Conservation (phyloP, 331 rosid species). For the Quercus tomentella region DNA sequence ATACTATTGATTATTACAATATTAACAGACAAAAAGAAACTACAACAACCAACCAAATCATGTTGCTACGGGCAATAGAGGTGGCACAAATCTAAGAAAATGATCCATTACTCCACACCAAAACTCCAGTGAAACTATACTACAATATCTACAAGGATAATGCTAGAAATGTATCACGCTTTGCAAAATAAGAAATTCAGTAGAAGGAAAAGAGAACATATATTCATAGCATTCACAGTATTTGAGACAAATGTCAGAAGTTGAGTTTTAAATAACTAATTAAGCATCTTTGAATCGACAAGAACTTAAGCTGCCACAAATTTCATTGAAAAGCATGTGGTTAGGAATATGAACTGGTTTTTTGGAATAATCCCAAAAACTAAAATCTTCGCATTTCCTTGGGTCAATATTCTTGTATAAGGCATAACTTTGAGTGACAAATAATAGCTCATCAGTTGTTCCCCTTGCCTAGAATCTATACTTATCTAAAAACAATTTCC, state of each 20-base stretch:
- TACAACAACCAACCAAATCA: not conserved
- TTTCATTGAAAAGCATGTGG: not conserved
- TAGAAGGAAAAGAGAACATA: not conserved
- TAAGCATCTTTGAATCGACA: not conserved
- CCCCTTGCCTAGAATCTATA: not conserved
- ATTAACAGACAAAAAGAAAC: not conserved
- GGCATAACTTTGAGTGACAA: not conserved
- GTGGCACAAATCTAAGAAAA: not conserved
- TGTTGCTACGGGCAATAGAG: not conserved
- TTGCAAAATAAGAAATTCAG: not conserved
- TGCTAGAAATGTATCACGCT: not conserved
- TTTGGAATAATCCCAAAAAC: not conserved
- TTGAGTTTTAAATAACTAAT: not conserved
- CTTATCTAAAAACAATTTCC: not conserved
- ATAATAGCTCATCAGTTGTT: not conserved
- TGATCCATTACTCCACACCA: not conserved
- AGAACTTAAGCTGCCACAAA: not conserved
- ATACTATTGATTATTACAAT: not conserved
- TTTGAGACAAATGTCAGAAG: not conserved
- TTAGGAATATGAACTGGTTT: not conserved
- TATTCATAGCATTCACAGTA: not conserved
- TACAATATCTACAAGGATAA: not conserved
- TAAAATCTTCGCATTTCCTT: not conserved
- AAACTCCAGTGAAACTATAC: not conserved
- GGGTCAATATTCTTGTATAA: not conserved